These are phyloP conservation scores for Smittium mucronatum DNA, from an alignment of 371 early-diverging fungal genomes.

Conservation along the genomic window DNA sequence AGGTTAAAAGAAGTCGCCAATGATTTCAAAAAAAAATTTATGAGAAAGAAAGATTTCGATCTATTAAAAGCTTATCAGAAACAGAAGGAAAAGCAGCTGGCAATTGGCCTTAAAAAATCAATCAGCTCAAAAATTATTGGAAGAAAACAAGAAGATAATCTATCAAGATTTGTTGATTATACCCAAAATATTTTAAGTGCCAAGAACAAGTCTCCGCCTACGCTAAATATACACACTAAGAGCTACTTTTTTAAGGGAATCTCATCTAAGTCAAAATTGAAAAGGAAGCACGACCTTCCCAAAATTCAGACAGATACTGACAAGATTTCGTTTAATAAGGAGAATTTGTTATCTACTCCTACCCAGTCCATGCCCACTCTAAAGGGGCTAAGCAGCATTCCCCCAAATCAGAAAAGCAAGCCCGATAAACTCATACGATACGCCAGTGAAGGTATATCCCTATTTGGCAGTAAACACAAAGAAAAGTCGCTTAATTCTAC, in stretches of 20 bases:
- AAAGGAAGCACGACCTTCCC: not conserved
- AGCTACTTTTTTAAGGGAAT: not conserved
- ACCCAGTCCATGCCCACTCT: not conserved
- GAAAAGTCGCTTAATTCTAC: not conserved
- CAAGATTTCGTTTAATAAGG: not conserved
- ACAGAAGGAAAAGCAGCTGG: not conserved
- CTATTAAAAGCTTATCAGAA: not conserved
- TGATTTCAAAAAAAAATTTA: not conserved
- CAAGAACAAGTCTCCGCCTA: not conserved
- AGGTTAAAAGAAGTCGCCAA: not conserved
- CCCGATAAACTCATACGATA: not conserved
- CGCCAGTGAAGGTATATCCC: constrained; percentile 4
- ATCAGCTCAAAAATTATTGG: not conserved
- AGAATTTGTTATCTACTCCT: not conserved
- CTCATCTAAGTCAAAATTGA: not conserved
- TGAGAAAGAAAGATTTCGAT: not conserved
- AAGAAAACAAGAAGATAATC: not conserved
- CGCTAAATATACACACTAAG: not conserved
- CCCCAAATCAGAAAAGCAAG: not conserved
- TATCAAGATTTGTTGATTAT: not conserved
- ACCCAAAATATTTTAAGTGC: not conserved
- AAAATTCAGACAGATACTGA: not conserved
- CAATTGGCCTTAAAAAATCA: not conserved
- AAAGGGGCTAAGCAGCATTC: not conserved
- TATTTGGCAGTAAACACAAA: not conserved